Percentiles rank a stretch among this genome's conserved stretches.
Conservation (phyloP, 495 filamentous ascomycete species). For the Neurospora discreta region DNA sequence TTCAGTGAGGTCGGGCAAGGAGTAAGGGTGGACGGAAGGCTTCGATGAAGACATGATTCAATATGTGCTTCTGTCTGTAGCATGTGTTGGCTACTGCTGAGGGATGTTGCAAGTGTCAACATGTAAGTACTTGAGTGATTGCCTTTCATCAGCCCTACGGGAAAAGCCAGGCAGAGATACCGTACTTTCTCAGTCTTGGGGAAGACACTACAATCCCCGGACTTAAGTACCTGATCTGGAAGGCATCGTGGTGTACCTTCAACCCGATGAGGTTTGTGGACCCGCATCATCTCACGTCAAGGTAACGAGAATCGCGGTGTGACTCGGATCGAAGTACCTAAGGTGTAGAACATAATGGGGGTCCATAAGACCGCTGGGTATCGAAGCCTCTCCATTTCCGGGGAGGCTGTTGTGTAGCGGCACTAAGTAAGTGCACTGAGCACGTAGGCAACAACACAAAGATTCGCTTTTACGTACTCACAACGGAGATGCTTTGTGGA, state of each 20-base stretch:
- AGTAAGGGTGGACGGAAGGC: not conserved
- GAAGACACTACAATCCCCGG: not conserved
- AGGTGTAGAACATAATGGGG: not conserved
- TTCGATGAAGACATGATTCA: not conserved
- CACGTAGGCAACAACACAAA: not conserved
- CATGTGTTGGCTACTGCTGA: not conserved
- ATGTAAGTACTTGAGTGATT: not conserved
- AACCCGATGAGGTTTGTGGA: not conserved
- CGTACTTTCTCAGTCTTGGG: not conserved
- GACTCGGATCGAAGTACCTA: not conserved
- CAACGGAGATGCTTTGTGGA: too few relatives aligned
- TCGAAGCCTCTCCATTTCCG: not conserved
- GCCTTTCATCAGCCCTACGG: not conserved
- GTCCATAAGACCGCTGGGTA: not conserved
- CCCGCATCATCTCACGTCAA: not conserved
- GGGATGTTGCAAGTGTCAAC: not conserved
- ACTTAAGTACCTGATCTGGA: not conserved
- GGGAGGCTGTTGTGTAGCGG: not conserved
- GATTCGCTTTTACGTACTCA: too few relatives aligned
- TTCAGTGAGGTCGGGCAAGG: not conserved
- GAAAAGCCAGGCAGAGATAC: not conserved
- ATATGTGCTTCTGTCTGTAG: not conserved
- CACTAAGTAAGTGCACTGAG: not conserved
- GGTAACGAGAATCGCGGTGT: not conserved
- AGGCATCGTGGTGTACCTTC: not conserved